Percentiles rank a stretch among this genome's conserved stretches.
Evolutionary conservation across 495 filamentous ascomycete genomes (phyloP).

Genomic region (Penicillium coprophilum): DNA sequence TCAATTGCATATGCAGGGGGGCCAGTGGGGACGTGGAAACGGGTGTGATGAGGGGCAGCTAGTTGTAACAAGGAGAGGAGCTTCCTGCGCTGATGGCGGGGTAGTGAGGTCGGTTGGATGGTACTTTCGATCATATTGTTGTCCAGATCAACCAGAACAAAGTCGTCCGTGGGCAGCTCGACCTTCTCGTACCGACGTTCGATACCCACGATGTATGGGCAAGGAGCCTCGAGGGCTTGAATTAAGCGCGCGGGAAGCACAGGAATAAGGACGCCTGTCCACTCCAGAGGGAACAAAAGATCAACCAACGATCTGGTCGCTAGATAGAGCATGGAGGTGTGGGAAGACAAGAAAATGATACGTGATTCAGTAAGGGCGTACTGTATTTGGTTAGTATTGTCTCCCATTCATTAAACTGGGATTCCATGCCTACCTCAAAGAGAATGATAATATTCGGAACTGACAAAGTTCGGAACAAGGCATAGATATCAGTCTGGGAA

Average conservation of each 20-base stretch:
- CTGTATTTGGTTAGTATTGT: slow-evolving; percentile 26
- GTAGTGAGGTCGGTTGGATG: slow-evolving; percentile 67
- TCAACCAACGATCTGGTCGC: slow-evolving; percentile 79
- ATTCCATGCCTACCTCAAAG: slow-evolving; percentile 59
- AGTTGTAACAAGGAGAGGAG: slow-evolving; percentile 82
- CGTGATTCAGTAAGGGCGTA: slow-evolving; percentile 90
- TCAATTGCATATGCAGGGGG: slow-evolving; percentile 94
- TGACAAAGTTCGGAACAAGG: slow-evolving; percentile 83
- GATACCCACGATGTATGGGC: slow-evolving; percentile 94
- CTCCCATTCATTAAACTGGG: not conserved
- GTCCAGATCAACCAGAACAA: slow-evolving; percentile 91
- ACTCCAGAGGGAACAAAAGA: slow-evolving; percentile 85
- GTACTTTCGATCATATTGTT: slow-evolving; percentile 84
- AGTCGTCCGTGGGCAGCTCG: slow-evolving; percentile 93
- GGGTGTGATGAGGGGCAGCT: slow-evolving; percentile 84
- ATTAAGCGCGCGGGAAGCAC: slow-evolving; percentile 84
- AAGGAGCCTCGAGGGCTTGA: slow-evolving; percentile 89
- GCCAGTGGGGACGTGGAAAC: slow-evolving; percentile 80
- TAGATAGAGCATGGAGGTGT: slow-evolving; percentile 94
- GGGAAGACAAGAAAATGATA: slow-evolving; percentile 93
- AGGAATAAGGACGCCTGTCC: slow-evolving; percentile 91
- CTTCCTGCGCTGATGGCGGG: slow-evolving; percentile 87
- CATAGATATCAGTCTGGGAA: slow-evolving; percentile 77
- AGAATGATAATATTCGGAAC: slow-evolving; percentile 89
- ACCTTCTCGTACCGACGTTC: slow-evolving; percentile 91